Evolutionary conservation across 306 rosid genomes (phyloP), one percentile per base, ranked within the genome.

Genomic region (Ormosia emarginata): DNA sequence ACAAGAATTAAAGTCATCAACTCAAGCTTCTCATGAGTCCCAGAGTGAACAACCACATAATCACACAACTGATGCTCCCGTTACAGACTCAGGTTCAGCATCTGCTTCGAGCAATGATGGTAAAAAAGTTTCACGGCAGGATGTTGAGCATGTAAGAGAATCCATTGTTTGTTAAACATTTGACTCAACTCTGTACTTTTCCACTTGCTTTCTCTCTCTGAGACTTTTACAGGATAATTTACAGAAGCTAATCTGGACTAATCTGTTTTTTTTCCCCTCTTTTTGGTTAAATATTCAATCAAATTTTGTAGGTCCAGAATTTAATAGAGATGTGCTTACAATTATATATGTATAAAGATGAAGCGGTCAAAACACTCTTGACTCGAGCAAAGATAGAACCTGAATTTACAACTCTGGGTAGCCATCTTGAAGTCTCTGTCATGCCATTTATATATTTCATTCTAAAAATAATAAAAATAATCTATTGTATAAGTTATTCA

Each of bases 311-410:
- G 99, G 99, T 96, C 86, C 99, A 96, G 90, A 94, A 92, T 91
- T 90, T 96, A 62, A 96, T 96, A 75, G 99, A 96, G 81, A 87
- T 98, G 83, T 96, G 98, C 86, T 75, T 96, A 63, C 98, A 96
- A 59, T 76, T 96, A 64, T 92, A 93, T 81, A 96, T 96, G 99
- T 91, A 96, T 79, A 94, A 92, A 91, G 98, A 92, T 56, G 99
- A 93, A 83, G 98, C 92, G 50, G 98, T 96, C 80, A 93, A 96
- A 89, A 92, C 97, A 76, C 94, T 96, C 67, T 80, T 93, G 95
- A 93, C 87, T 30, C 97, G 97, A 8, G 99, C 98, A 84, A 92
- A 94, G 93, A 96, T 96, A 82, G 99, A 93, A 81, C 99, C 98
- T 40, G 99, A 97, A 81, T 96, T 96, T 85, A 96, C 99, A 12